A percentile compares a stretch with the other conserved stretches of the same genome.
Evolutionary conservation across 768 basidiomycete species (phyloP).

Genomic region (Scleroderma bovista): DNA sequence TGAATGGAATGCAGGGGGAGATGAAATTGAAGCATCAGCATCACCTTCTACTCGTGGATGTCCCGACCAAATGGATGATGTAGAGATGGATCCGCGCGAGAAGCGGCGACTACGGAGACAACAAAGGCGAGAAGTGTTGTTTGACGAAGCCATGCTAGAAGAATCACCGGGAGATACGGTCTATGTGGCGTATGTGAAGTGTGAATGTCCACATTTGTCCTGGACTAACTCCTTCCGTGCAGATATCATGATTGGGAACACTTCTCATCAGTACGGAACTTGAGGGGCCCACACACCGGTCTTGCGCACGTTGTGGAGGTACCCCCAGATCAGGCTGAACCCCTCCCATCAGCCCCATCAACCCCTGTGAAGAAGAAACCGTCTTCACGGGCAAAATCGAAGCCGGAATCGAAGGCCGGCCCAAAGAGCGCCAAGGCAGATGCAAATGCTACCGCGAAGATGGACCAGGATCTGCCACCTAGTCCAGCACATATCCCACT

Average conservation of each 20-base stretch:
- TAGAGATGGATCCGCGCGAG: constrained; percentile 35
- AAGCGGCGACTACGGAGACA: constrained; percentile 39
- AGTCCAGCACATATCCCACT: constrained; percentile 32
- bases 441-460: constrained; percentile 14
- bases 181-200: constrained; percentile 74
- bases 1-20: constrained; percentile 66
- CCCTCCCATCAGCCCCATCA: constrained; percentile 25
- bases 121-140: constrained; percentile 26
- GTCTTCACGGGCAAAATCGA: constrained; percentile 26
- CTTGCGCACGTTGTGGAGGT: constrained; percentile 59
- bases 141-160: constrained; percentile 15
- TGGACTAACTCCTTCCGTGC: constrained; percentile 9
- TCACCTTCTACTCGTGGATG: constrained; percentile 20
- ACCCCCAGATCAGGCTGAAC: constrained; percentile 27
- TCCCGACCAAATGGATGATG: constrained; percentile 21
- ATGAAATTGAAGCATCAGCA: constrained; percentile 21
- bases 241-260: constrained; percentile 95
- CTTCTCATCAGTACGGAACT: constrained; percentile 88
- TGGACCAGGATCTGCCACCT: constrained; percentile 14
- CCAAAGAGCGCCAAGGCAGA: constrained; percentile 18
- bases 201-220: constrained; percentile 5
- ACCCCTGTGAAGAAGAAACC: constrained; percentile 32
- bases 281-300: constrained; percentile 78
- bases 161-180: constrained; percentile 40
- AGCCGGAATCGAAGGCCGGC: constrained; percentile 14